Conservation (phyloP, 306 rosid species). For the Crataegus laevigata region DNA sequence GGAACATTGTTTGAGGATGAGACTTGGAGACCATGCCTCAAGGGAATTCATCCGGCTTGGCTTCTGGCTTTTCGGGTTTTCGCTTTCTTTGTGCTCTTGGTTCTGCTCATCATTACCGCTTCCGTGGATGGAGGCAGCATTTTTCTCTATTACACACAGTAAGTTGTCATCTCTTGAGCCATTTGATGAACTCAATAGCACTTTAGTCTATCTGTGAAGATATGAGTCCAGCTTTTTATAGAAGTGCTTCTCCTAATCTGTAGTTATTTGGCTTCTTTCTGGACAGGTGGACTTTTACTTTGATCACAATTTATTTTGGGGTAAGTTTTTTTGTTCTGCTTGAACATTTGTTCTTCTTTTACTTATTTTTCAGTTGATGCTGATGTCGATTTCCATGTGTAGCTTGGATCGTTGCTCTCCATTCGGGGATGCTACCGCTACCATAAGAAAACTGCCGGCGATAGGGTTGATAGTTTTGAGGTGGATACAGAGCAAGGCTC, state of each 20-base stretch:
- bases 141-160: slow-evolving; percentile 84
- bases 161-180: slow-evolving; percentile 23
- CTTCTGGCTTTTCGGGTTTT: slow-evolving; percentile 64
- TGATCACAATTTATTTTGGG: slow-evolving; percentile 86
- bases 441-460: slow-evolving; percentile 76
- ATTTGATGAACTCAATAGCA: background rate
- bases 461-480: slow-evolving; percentile 70
- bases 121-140: slow-evolving; percentile 61
- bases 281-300: slow-evolving; percentile 87
- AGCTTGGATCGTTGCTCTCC: slow-evolving; percentile 87
- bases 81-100: slow-evolving; percentile 72
- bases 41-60: slow-evolving; percentile 90
- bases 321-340: slow-evolving; percentile 34
- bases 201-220: background rate
- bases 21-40: slow-evolving; percentile 89
- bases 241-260: background rate
- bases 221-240: background rate
- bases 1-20: slow-evolving; percentile 73
- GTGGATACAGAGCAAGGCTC: slow-evolving; percentile 63
- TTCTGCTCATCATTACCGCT: slow-evolving; percentile 58
- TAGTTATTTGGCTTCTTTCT: slow-evolving; percentile 1
- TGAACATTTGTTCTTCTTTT: background rate
- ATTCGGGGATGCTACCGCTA: slow-evolving; percentile 69
- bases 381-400: slow-evolving; percentile 12
- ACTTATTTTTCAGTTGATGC: background rate